Base-by-base conservation (phyloP, 164 flowering plant genomes). In the Berberis thunbergii region DNA sequence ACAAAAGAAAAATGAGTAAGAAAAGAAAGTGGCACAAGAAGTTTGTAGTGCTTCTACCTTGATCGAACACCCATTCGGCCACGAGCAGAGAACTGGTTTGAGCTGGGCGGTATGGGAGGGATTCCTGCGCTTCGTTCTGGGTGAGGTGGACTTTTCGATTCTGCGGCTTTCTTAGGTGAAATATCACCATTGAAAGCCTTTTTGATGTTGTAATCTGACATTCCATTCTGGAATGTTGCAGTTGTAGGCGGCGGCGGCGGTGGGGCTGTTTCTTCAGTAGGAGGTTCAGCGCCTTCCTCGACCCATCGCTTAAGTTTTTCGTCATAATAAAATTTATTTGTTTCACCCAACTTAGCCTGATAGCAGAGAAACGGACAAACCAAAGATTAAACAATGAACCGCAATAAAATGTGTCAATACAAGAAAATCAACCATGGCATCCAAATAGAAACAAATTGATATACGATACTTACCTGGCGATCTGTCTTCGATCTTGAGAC, bases 251-350 rank as follows among this genome's bases (percentile, higher is more conserved):
- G 99, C 3, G 99, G 26, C 26, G 26, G 97, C 49, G 96, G 81
- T 61, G 80, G 75, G 46, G 87, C 86, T 45, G 87, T 71, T 77
- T 86, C 97, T 73, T 84, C 92, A 62, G 92, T 85, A n/a, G 90
- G 92, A 61, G 82, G 83, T 62, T 80, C 97, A 64, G 76, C 81
- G 48, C 99, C 99, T 77, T 85, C 91, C 78, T 95, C 99, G 9
- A 95, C 92, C 99, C 99, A 95, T 83, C 90, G 77, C 81, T 88
- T 91, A 38, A 85, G 96, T 63, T 95, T 95, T 49, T 89, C 97
- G 70, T 91, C 96, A 74, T 89, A 95, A 68, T 95, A 95, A 61
- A 95, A 95, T 63, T 86, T 89, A 62, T 91, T 95, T 64, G 45
- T 65, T 11, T 89, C 97, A 54, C 99, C 99, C 79, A 95, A 65